Evolutionary conservation across 306 rosid genomes (phyloP).

Genomic region (Canavalia ensiformis): DNA sequence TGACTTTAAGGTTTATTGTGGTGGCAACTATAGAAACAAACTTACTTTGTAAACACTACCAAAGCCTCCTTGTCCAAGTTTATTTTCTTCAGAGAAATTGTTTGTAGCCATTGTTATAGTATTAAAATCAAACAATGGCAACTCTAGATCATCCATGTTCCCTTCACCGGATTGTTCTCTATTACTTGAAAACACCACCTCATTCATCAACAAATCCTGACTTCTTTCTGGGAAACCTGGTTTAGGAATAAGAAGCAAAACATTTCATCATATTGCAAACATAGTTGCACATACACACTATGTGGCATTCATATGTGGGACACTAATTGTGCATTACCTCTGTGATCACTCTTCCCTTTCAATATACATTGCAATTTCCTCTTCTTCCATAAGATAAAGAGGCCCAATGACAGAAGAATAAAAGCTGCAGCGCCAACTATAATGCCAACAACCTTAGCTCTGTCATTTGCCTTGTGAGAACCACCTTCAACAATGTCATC

Average conservation of each 20-base stretch:
- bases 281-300: conserved; percentile 31
- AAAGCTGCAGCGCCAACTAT: conserved; percentile 55
- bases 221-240: conserved; percentile 75
- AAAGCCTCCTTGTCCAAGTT: conserved; percentile 75
- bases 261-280: conserved; percentile 11
- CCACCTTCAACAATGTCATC: conserved; percentile 45
- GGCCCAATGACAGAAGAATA: conserved; percentile 51
- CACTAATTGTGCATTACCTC: conserved; percentile 54
- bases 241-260: conserved; percentile 38
- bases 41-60: conserved; percentile 66
- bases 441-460: conserved; percentile 50
- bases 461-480: conserved; percentile 47
- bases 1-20: background rate
- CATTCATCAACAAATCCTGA: conserved; percentile 67
- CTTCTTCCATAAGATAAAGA: conserved; percentile 63
- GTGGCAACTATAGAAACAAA: background rate
- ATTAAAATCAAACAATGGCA: conserved; percentile 65
- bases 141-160: conserved; percentile 59
- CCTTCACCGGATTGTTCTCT: conserved; percentile 60
- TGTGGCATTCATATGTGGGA: background rate
- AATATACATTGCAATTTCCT: conserved; percentile 45
- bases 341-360: conserved; percentile 39
- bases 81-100: conserved; percentile 60
- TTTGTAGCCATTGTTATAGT: conserved; percentile 60
- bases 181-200: conserved; percentile 57